Percentiles rank a stretch among this genome's conserved stretches.
phyloP scores from a whole-genome alignment of 1,139 yeast genomes.

The Kluyveromyces marxianus region DNA sequence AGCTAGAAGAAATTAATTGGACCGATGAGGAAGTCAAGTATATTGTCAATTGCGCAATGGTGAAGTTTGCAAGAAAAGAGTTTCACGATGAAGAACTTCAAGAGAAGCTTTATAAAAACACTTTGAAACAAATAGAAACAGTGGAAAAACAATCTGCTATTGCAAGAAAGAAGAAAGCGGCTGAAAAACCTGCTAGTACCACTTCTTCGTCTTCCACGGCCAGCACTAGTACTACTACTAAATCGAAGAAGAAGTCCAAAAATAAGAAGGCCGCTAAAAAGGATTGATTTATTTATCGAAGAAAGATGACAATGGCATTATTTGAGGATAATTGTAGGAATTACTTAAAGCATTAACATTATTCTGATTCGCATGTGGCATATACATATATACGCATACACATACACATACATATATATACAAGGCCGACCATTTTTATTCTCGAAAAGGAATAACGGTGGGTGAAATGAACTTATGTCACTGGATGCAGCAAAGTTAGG shows the following conservation, averaged over 20 bases:
- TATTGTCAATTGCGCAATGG: slow-evolving; percentile 62
- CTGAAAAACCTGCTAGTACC: not conserved
- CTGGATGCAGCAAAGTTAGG: not conserved
- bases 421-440: not conserved
- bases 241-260: not conserved
- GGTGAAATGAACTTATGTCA: not conserved
- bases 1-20: slow-evolving; percentile 37
- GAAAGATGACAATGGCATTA: not conserved
- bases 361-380: not conserved
- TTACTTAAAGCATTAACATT: slow-evolving; percentile 5
- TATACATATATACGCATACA: not conserved
- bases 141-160: slow-evolving; percentile 68
- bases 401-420: not conserved
- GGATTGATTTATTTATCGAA: no score
- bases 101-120: slow-evolving; percentile 50
- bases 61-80: slow-evolving; percentile 56
- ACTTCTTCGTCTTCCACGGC: not conserved
- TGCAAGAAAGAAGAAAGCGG: slow-evolving; percentile 41
- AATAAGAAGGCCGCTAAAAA: not conserved
- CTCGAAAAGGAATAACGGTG: not conserved
- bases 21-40: slow-evolving; percentile 55
- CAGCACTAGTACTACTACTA: not conserved
- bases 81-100: slow-evolving; percentile 56
- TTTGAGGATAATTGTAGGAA: not conserved
- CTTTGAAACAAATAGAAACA: slow-evolving; percentile 47